Evolutionary conservation across 2,329 filamentous ascomycete genomes (phyloP).

Genomic region (Rhynchosporium graminicola): DNA sequence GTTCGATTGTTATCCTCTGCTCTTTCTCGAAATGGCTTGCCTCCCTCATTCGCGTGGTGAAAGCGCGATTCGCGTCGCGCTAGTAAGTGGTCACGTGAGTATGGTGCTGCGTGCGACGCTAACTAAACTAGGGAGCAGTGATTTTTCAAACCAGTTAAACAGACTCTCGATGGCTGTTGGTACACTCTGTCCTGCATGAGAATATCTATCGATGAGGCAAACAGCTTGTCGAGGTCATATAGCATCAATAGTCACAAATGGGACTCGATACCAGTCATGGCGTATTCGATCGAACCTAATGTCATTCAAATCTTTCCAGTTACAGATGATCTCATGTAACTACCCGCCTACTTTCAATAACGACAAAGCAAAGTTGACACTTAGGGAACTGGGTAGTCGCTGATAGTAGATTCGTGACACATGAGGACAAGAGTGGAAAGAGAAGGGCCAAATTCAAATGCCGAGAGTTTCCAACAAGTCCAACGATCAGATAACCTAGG

Average conservation of each 20-base stretch:
- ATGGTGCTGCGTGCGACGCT: too few species aligned
- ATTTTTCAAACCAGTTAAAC: not conserved
- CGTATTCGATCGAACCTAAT: conserved; percentile 13
- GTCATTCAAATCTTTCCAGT: conserved; percentile 32
- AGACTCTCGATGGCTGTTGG: not conserved
- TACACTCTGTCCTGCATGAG: not conserved
- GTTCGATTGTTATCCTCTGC: conserved; percentile 10
- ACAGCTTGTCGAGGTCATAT: not conserved
- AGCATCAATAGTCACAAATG: not conserved
- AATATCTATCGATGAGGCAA: not conserved
- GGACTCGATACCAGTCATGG: not conserved
- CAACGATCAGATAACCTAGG: conserved; percentile 36
- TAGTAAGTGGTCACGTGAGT: conserved; percentile 13
- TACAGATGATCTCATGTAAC: conserved; percentile 27
- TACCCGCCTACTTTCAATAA: conserved; percentile 25
- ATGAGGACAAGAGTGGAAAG: conserved; percentile 39
- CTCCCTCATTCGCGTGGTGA: not conserved
- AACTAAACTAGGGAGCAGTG: not conserved
- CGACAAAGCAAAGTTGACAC: conserved; percentile 31
- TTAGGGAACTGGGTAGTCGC: conserved; percentile 42
- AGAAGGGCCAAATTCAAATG: conserved; percentile 37
- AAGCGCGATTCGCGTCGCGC: conserved; percentile 16
- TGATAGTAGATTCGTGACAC: conserved; percentile 44
- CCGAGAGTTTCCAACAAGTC: conserved; percentile 33
- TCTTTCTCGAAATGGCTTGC: conserved; percentile 6